Conservation (phyloP, 2,329 filamentous ascomycete species). For the Fusarium mexicanum region DNA sequence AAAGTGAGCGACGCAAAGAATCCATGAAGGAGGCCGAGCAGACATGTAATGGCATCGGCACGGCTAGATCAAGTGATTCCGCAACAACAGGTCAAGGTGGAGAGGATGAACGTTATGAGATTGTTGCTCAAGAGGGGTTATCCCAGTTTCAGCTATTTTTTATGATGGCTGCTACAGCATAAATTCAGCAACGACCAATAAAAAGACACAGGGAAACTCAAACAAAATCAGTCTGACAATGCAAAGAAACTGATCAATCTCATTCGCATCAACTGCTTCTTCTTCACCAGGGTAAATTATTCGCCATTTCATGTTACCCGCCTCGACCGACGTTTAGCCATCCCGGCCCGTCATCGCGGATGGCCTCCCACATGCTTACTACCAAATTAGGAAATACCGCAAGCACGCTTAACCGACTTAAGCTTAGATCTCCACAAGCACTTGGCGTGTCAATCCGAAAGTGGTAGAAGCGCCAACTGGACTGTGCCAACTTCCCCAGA, state of each 20-base stretch:
- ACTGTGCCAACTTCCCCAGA: neutral
- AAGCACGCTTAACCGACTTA: neutral
- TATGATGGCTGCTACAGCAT: too few species aligned
- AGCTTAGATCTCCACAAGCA: neutral
- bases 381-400: neutral
- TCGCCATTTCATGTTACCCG: too few species aligned
- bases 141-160: too few species aligned
- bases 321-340: constrained; percentile 17
- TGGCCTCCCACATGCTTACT: neutral
- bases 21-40: too few species aligned
- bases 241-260: fast-evolving
- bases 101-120: too few species aligned
- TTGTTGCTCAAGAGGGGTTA: too few species aligned
- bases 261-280: neutral
- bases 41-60: too few species aligned
- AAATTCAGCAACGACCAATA: too few species aligned
- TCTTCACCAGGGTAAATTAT: neutral
- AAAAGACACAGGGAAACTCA: fast-evolving
- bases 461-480: neutral
- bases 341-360: neutral
- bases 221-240: fast-evolving
- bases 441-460: neutral
- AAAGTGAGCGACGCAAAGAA: too few species aligned
- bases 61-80: too few species aligned
- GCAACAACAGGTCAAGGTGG: too few species aligned